Evolutionary conservation across 768 basidiomycete genomes (phyloP), one percentile per base, ranked within the genome.

Genomic region (Macrolepiota fuliginosa): DNA sequence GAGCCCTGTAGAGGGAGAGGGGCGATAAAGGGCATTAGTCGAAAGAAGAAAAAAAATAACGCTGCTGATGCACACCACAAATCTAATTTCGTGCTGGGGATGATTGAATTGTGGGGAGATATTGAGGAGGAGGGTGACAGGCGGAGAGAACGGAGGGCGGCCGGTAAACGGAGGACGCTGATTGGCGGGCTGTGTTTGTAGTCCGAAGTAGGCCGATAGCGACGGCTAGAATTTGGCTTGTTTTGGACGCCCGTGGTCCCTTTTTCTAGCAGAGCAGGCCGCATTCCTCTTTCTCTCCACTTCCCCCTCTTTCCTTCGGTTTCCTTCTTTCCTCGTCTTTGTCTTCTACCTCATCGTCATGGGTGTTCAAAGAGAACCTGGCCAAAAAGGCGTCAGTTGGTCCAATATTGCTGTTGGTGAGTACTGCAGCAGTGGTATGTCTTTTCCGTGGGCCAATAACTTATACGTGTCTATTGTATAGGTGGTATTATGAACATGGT

Each of bases 401-500:
- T 92, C 91, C 68, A 96, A 95, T 78, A 95, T 96, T 78, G 94
- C 92, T 66, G 89, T 96, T 73, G 93, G 93, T 94, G 72, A 68
- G 91, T 63, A 1, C 9, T 27, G 75, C 56, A 63, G 57, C 66
- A 22, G 45, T 58, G 24, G 37, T 64, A 60, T 25, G 7, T 36
- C 56, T 62, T n/a, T 36, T 27, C 63, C 59, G 62, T 50, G 17
- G 58, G 56, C 54, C 72, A 32, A 69, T 66, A 64, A 67, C 24
- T 67, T 58, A 50, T 36, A 24, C 36, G 36, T 54, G 46, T 54
- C 13, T 27, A 15, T 56, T 62, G 39, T 62, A 35, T 65, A 94
- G 95, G 96, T 77, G 96, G 80, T 63, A 94, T 97, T 71, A 98
- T 98, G 96, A 98, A 98, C 83, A 92, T 99, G 92, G 94, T 96